A percentile compares a stretch with the other conserved stretches of the same genome.
phyloP scores from a whole-genome alignment of 2,329 filamentous ascomycete species.

The Xylariaceae sp. region DNA sequence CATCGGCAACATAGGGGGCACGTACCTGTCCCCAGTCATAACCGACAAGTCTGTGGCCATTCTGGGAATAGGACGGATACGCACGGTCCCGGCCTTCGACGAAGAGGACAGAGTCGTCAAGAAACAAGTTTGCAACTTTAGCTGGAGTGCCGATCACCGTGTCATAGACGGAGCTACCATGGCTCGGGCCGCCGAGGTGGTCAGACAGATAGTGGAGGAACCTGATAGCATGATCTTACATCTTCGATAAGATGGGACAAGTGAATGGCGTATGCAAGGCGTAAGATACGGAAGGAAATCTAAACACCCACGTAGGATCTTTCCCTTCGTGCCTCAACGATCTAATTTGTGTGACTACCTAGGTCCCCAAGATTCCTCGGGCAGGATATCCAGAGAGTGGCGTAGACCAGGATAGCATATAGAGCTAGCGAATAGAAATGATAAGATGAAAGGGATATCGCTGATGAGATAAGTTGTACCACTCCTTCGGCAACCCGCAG shows the following conservation, averaged over 20 bases:
- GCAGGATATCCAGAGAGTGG: too few species aligned
- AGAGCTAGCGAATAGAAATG: too few species aligned
- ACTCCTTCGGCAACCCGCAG: too few species aligned
- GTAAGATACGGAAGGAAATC: conserved; percentile 3
- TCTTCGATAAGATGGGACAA: conserved; percentile 65
- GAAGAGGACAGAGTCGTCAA: conserved; percentile 58
- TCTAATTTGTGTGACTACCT: too few species aligned
- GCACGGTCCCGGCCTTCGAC: conserved; percentile 75
- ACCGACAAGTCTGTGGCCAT: conserved; percentile 90
- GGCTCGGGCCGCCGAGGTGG: conserved; percentile 81
- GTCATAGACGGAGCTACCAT: conserved; percentile 94
- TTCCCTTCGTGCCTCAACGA: too few species aligned
- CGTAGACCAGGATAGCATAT: too few species aligned
- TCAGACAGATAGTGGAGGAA: conserved; percentile 74
- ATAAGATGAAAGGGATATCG: too few species aligned
- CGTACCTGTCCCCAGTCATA: conserved; percentile 86
- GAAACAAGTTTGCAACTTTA: conserved; percentile 82
- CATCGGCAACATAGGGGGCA: conserved; percentile 91
- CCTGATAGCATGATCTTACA: conserved; percentile 84
- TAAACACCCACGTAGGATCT: too few species aligned
- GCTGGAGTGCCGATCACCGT: conserved; percentile 93
- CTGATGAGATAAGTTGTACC: too few species aligned
- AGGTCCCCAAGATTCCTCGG: too few species aligned
- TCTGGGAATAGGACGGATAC: conserved; percentile 78
- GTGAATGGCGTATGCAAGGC: too few species aligned